These are phyloP conservation scores for Medicago lupulina DNA, from an alignment of 306 rosid species.

Conservation along the genomic window DNA sequence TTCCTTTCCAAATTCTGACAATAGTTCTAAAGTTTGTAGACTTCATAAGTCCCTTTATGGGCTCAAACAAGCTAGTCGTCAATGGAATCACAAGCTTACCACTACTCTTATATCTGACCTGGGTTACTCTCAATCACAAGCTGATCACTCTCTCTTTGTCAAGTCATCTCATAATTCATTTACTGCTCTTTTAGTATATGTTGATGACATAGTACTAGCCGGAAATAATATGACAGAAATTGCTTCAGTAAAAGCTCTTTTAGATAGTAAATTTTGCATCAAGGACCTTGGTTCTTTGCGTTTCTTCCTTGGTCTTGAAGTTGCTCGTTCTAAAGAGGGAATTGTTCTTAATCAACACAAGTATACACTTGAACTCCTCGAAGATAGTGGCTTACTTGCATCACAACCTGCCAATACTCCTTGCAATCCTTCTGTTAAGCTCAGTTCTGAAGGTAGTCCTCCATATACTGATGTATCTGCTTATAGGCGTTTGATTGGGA, in stretches of 20 bases:
- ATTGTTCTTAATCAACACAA: neutral
- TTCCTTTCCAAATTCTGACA: neutral
- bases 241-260: neutral
- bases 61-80: neutral
- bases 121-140: neutral
- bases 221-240: neutral
- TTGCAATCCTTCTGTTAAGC: neutral
- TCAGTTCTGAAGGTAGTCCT: neutral
- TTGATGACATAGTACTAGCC: neutral
- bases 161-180: neutral
- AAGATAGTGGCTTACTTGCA: neutral
- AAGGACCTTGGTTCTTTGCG: neutral
- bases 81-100: neutral
- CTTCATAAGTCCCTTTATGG: neutral
- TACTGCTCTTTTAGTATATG: neutral
- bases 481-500: too few relatives aligned
- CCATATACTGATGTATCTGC: neutral
- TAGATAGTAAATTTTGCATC: neutral
- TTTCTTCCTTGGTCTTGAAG: neutral
- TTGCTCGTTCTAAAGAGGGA: neutral
- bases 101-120: neutral
- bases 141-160: too few relatives aligned
- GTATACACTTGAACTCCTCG: neutral
- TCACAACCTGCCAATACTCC: neutral
- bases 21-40: neutral